A percentile compares a stretch with the other conserved stretches of the same genome.
Evolutionary conservation across 495 filamentous ascomycete species (phyloP).

Genomic region (Lepidopterella palustris): DNA sequence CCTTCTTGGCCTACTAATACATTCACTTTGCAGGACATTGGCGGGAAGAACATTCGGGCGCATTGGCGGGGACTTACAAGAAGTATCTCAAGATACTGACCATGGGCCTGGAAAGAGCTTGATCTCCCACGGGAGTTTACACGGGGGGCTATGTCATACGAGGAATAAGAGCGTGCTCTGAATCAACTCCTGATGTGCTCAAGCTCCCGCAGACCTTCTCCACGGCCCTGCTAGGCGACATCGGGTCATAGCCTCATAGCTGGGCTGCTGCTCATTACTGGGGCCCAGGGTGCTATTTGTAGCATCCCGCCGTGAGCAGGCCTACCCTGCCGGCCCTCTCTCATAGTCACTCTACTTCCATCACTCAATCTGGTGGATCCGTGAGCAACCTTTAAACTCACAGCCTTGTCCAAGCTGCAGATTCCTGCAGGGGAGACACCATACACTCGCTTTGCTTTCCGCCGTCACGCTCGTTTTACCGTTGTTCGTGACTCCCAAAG

Average conservation of each 20-base stretch:
- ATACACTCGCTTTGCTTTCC: constrained; percentile 18
- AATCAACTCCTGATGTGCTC: constrained; percentile 17
- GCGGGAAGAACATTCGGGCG: not conserved
- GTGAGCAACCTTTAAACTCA: constrained; percentile 16
- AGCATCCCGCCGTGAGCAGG: not conserved
- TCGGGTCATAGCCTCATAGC: not conserved
- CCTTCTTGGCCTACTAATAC: too few species aligned
- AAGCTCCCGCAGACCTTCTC: constrained; percentile 24
- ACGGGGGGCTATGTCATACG: constrained; percentile 32
- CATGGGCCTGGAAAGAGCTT: constrained; percentile 21
- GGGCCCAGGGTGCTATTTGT: constrained; percentile 3
- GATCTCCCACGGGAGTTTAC: constrained; percentile 28
- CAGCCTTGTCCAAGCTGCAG: constrained; percentile 28
- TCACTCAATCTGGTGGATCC: constrained; percentile 4
- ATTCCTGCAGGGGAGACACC: constrained; percentile 24
- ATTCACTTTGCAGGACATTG: too few species aligned
- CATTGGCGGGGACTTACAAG: not conserved
- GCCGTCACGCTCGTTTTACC: constrained; percentile 14
- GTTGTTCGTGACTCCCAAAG: constrained; percentile 10
- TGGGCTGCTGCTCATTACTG: too few species aligned
- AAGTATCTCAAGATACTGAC: not conserved
- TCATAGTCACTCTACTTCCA: constrained; percentile 19
- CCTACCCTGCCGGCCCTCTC: constrained; percentile 16
- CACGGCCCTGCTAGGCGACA: constrained; percentile 6
- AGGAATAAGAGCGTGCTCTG: constrained; percentile 15